Base-by-base conservation (phyloP, 1,139 yeast species). In the Geotrichum phurueaensis region DNA sequence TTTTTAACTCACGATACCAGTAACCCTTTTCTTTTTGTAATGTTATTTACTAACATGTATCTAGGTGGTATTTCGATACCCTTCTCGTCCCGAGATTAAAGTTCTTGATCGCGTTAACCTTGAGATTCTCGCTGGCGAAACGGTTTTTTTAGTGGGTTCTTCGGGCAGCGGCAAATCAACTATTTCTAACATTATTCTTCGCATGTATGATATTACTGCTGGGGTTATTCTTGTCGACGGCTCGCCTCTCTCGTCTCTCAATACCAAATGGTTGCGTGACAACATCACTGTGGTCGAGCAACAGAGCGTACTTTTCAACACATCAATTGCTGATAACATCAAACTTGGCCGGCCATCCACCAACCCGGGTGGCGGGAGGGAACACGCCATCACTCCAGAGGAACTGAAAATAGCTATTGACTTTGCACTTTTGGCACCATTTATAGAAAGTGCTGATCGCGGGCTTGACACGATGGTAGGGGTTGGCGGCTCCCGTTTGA, bases 121-220 rank as follows among this genome's bases (percentile, higher is more conserved):
- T 51, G 66, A 68, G 1, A 75, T 92, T 39, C 73, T 76, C 5
- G 72, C 81, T 0, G 80, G 82, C 0, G 67, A 76, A 49, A 70
- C 82, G 22, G 84, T 85, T 2, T 92, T 83, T 67, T 72, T 94
- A 1, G 81, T 94, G 56, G 99, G 99, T 0, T 79, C 80, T 63
- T 90, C 97, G 0, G 99, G 99, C 0, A 85, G 94, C 0, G 99
- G 99, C 0, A 94, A 94, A 71, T 90, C 97, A 0, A 88, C 98
- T 0, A 65, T 94, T 12, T 82, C 87, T 0, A 81, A 81, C 54
- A 71, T 94, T 3, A 68, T 94, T 1, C 71, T 87, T 62, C 81
- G 81, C 36, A 78, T 89, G 50, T 90, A 91, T 66, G 64, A 71
- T 0, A 75, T 79, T 0, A 66, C 71, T 4, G 63, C 71, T 0